Evolutionary conservation across 345 rosid species (phyloP).

Genomic region (Noccaea caerulescens): DNA sequence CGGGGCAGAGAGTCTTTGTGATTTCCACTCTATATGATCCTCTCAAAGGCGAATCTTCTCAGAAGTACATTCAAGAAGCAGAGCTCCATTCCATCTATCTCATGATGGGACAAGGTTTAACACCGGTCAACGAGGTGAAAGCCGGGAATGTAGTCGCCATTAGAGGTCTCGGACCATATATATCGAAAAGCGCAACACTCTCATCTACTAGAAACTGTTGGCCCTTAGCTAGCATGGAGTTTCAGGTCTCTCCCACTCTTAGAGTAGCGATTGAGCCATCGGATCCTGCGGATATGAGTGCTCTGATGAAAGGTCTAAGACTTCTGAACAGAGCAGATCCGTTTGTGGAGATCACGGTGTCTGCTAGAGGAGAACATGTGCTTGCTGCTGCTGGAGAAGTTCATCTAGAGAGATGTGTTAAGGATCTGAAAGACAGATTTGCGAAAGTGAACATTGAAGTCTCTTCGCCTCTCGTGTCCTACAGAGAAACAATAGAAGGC

Average conservation of each 20-base stretch:
- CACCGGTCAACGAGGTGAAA: slow-evolving; percentile 71
- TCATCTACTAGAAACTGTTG: slow-evolving; percentile 88
- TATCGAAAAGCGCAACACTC: slow-evolving; percentile 88
- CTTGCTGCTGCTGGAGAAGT: slow-evolving; percentile 97
- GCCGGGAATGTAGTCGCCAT: slow-evolving; percentile 93
- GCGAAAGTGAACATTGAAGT: slow-evolving; percentile 85
- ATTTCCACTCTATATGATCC: slow-evolving; percentile 89
- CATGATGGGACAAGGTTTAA: slow-evolving; percentile 97
- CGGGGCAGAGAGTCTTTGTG: slow-evolving; percentile 73
- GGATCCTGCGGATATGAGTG: slow-evolving; percentile 82
- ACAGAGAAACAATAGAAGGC: slow-evolving; percentile 83
- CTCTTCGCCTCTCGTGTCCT: slow-evolving; percentile 91
- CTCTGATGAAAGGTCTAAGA: slow-evolving; percentile 79
- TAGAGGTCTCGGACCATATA: slow-evolving; percentile 90
- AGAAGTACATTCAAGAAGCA: slow-evolving; percentile 85
- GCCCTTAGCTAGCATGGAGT: slow-evolving; percentile 95
- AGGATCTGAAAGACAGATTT: slow-evolving; percentile 90
- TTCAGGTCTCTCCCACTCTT: slow-evolving; percentile 90
- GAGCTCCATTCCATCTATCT: slow-evolving; percentile 83
- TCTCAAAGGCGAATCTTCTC: slow-evolving; percentile 64
- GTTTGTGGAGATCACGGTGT: slow-evolving; percentile 86
- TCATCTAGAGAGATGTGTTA: slow-evolving; percentile 89
- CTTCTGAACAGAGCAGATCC: slow-evolving; percentile 94
- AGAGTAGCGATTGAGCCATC: slow-evolving; percentile 94
- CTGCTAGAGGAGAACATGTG: slow-evolving; percentile 92